Evolutionary conservation across 2,329 filamentous ascomycete genomes (phyloP), one percentile per base, ranked within the genome.

Genomic region (Diaporthe citri): DNA sequence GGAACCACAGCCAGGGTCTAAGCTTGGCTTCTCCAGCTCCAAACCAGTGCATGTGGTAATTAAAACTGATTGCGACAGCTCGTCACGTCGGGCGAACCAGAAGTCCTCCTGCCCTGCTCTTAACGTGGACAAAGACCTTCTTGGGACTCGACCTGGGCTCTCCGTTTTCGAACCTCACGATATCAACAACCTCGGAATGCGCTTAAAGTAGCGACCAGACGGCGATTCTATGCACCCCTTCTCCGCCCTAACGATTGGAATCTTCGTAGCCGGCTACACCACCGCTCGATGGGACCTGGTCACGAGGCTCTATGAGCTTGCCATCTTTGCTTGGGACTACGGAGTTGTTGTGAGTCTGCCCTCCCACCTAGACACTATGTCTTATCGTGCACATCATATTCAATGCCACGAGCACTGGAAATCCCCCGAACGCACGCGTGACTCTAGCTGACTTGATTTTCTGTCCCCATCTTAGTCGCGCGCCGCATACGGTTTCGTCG

Each of bases 261-360:
- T 99, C 88, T 99, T 99, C 89, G 94, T 98, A 90, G 96, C 97
- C 88, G 97, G 97, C 86, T 99, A 99, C 90, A 98, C 96, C 85
- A 99, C 97, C 87, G 97, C 97, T 83, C 94, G 97, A 89, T 99
- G 97, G 96, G 97, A 98, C 87, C 93, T 99, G 77, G 95, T 98
- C 79, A 98, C 96, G 80, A 93, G 96, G 81, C 90, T 98, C 81
- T 98, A 98, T 93, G 96, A 99, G 86, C 92, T 99, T 81, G 94
- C 95, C 79, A 94, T 98, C 79, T 99, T 98, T 85, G 97, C 97
- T 79, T 98, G 96, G 95, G 94, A 98, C 85, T 95, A 98, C 94
- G 95, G 96, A 83, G 97, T 99, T 81, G 94, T 98, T 83, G 95
- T 97, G 87, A 82, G 93, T 88, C 48, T 52, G n/a, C 31, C 64